A percentile compares a stretch with the other conserved stretches of the same genome.
phyloP scores from a whole-genome alignment of 768 basidiomycete genomes.

The Ramaria rubella region DNA sequence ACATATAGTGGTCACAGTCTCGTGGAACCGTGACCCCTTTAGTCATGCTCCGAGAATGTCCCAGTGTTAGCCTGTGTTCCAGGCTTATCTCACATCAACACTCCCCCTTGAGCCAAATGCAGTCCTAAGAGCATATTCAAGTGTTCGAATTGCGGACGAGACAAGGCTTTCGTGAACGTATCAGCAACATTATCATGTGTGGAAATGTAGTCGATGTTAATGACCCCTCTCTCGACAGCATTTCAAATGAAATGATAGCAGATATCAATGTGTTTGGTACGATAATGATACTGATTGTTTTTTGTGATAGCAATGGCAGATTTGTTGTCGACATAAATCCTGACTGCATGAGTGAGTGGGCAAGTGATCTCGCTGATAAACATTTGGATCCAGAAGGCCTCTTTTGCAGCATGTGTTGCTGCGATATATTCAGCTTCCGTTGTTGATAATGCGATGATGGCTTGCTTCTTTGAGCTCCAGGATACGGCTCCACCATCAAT shows the following conservation, averaged over 20 bases:
- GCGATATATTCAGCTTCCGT: slow-evolving; percentile 43
- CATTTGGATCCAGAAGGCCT: slow-evolving; percentile 23
- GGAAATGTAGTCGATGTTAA: background rate
- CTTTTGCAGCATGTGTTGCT: slow-evolving; percentile 20
- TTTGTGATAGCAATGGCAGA: slow-evolving; percentile 25
- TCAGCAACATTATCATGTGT: background rate
- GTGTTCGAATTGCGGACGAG: background rate
- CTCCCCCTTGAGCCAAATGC: background rate
- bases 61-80: no score
- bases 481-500: slow-evolving; percentile 25
- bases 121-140: background rate
- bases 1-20: no score
- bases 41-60: no score
- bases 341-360: background rate
- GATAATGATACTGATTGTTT: slow-evolving; percentile 24
- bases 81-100: background rate
- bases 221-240: background rate
- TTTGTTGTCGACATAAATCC: slow-evolving; percentile 21
- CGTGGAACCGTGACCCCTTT: no score
- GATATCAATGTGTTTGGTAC: slow-evolving; percentile 35
- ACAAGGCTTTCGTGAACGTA: background rate
- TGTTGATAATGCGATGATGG: slow-evolving; percentile 29
- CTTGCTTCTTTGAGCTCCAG: slow-evolving; percentile 32
- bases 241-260: slow-evolving; percentile 27
- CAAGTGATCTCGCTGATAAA: slow-evolving; percentile 16